Base-by-base conservation (phyloP, 2,329 filamentous ascomycete species). In the Zopfia rhizophila region DNA sequence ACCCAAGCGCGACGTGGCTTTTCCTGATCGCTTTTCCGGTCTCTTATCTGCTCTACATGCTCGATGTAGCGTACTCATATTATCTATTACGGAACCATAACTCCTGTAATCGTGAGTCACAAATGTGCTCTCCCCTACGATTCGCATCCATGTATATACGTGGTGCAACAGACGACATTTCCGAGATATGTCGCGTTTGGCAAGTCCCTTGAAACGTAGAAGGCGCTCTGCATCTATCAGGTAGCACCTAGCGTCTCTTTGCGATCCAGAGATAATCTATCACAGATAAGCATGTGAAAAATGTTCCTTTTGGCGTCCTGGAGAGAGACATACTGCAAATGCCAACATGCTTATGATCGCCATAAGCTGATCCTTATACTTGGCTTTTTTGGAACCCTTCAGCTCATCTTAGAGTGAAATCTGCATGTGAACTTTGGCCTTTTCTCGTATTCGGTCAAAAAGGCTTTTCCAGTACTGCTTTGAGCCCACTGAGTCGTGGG, bases 151-250 rank as follows among this genome's bases (percentile, higher is more conserved):
- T 1, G 53, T 48, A 22, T 59, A 59, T 2, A 59, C 48, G 33
- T 56, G 76, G 45, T 79, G 77, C 0, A 79, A 48, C 0, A 79
- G 55, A 2, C 76, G 72, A 1, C 69, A 58, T 14, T 75, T 73
- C 16, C 74, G 71, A 1, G 76, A 74, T 14, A 75, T 74, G 3
- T 59, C 59, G 7, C 58, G 61, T 10, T 68, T 70, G 3, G 63
- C 60, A 1, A 78, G 46, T 0, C 77, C 75, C 19, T 63, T 61
- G 10, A 73, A 28, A 2, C 71, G 68, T 3, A 78, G 72, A 6
- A 77, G 68, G 1, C 72, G 66, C 48, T 78, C 76, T 0, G 75
- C 74, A 38, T 77, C 76, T 2, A 78, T 56, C 5, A 75, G 60
- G 30, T 71, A 76, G 16, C 58, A 67, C 36, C 70, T 33, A 63